These are phyloP conservation scores for Ganoderma lucidum DNA, from an alignment of 1,284 basidiomycete genomes.

Conservation along the genomic window DNA sequence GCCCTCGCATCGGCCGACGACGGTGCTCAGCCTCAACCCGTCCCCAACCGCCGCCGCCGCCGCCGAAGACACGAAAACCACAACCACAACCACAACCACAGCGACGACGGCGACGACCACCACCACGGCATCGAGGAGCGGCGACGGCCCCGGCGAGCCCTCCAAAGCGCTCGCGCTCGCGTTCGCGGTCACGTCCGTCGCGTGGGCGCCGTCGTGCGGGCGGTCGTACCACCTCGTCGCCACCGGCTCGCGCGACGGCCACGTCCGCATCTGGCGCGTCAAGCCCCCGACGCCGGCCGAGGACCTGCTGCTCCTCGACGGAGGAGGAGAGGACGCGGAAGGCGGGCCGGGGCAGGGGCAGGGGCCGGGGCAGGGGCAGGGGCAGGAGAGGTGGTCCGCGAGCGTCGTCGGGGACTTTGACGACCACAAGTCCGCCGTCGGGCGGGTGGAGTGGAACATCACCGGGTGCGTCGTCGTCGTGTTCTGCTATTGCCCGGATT, in stretches of 20 bases:
- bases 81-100: too few relatives aligned
- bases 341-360: too few relatives aligned
- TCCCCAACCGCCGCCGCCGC: constrained; percentile 36
- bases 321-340: constrained; percentile 45
- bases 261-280: constrained; percentile 88
- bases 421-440: constrained; percentile 78
- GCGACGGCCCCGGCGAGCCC: constrained; percentile 46
- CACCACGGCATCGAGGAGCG: constrained; percentile 7
- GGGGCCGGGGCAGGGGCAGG: constrained; percentile 20
- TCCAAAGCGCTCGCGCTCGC: constrained; percentile 65
- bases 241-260: constrained; percentile 86
- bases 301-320: constrained; percentile 19
- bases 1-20: constrained; percentile 54
- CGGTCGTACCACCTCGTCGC: constrained; percentile 92
- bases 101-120: too few relatives aligned
- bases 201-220: constrained; percentile 93
- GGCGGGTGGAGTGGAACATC: constrained; percentile 86
- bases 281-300: constrained; percentile 55
- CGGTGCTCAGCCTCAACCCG: constrained; percentile 45
- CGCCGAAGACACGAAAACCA: too few relatives aligned
- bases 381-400: constrained; percentile 67
- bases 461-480: constrained; percentile 74
- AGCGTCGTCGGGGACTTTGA: constrained; percentile 86
- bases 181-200: constrained; percentile 78
- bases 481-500: too few relatives aligned